Conservation (phyloP, 2,329 filamentous ascomycete genomes). For the Colletotrichum plurivorum region DNA sequence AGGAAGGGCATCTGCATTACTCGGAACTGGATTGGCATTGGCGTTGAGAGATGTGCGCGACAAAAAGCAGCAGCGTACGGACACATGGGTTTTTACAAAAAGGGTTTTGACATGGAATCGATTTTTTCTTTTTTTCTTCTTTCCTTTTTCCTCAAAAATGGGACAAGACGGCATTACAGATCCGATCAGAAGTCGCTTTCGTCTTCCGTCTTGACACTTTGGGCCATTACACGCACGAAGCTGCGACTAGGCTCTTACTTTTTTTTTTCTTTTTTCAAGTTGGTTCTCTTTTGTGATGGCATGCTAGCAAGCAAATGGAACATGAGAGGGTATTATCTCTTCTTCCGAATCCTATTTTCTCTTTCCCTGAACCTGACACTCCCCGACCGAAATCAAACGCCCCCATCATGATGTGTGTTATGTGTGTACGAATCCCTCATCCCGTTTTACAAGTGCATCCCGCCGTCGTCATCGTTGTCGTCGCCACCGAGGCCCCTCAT, state of each 20-base stretch:
- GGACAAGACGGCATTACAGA: slow-evolving; percentile 20
- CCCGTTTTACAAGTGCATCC: slow-evolving; percentile 71
- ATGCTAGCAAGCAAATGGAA: slow-evolving; percentile 40
- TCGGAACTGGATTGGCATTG: slow-evolving; percentile 23
- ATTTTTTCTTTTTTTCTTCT: not conserved
- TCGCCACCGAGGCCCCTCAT: slow-evolving; percentile 62
- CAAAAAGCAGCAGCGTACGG: slow-evolving; percentile 29
- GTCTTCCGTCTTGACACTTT: slow-evolving; percentile 7
- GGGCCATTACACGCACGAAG: slow-evolving; percentile 1
- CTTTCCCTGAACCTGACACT: not conserved
- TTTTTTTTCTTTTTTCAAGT: not conserved
- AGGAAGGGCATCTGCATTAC: slow-evolving; percentile 32
- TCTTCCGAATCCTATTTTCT: not conserved
- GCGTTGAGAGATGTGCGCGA: slow-evolving; percentile 31
- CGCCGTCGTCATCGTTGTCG: slow-evolving; percentile 65
- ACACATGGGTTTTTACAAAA: slow-evolving; percentile 22
- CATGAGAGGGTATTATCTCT: slow-evolving; percentile 36
- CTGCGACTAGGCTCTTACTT: slow-evolving; percentile 17
- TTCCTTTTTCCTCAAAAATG: not conserved
- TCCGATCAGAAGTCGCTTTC: slow-evolving; percentile 3
- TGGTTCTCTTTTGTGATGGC: slow-evolving; percentile 26
- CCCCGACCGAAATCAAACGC: not conserved
- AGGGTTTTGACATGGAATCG: slow-evolving; percentile 6
- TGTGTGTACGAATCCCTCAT: not conserved
- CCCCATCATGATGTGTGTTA: not conserved